A percentile compares a stretch with the other conserved stretches of the same genome.
Conservation (phyloP, 306 rosid species). For the Prunus dulcis region DNA sequence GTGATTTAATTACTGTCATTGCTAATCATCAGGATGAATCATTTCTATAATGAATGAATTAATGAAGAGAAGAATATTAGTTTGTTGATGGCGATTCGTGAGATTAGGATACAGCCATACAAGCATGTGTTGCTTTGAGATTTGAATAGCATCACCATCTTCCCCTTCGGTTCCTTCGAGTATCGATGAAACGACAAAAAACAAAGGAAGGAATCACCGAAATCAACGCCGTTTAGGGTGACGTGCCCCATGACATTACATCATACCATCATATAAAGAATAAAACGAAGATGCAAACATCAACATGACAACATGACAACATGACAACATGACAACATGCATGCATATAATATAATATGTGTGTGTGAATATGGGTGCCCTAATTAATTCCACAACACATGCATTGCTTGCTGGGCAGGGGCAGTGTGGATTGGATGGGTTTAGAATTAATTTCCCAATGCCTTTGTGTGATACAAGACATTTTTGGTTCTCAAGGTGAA, state of each 20-base stretch:
- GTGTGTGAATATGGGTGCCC: background rate
- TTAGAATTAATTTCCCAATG: conserved; percentile 10
- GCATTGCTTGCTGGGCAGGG: background rate
- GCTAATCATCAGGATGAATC: background rate
- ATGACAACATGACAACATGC: background rate
- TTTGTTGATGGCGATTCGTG: conserved; percentile 44
- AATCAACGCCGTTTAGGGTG: conserved; percentile 96
- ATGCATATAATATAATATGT: background rate
- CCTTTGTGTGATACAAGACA: conserved; percentile 9
- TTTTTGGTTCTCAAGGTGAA: background rate
- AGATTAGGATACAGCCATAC: conserved; percentile 63
- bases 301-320: background rate
- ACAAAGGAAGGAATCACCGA: conserved; percentile 86
- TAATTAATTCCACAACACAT: background rate
- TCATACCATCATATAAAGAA: background rate
- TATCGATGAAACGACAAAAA: conserved; percentile 76
- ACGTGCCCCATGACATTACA: conserved; percentile 67
- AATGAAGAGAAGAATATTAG: conserved; percentile 47
- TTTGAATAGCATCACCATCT: conserved; percentile 32
- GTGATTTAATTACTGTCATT: background rate
- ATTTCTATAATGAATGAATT: too few relatives aligned
- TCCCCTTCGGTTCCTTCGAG: conserved; percentile 51
- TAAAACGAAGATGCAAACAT: background rate
- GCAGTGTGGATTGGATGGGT: background rate
- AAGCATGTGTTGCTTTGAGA: conserved; percentile 80